A percentile compares a stretch with the other conserved stretches of the same genome.
Evolutionary conservation across 2,329 filamentous ascomycete genomes (phyloP).

Genomic region (Pseudogymnoascus destructans): DNA sequence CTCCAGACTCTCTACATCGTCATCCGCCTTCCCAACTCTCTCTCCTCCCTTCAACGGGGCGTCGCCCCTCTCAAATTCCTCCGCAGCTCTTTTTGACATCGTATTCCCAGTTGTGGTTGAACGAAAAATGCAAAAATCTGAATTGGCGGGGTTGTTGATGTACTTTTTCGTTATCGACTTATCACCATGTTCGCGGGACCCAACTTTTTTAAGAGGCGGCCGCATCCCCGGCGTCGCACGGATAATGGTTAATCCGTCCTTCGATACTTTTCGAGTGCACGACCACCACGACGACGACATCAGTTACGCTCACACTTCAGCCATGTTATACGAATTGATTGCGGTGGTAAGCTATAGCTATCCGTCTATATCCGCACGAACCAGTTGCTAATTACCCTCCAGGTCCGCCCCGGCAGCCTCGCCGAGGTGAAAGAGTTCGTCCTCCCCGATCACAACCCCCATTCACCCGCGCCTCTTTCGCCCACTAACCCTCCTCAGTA

Average conservation of each 20-base stretch:
- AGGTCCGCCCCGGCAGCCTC: conserved; percentile 88
- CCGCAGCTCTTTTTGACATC: conserved; percentile 50
- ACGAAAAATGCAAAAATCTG: not conserved
- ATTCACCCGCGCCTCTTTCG: not conserved
- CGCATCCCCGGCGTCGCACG: not conserved
- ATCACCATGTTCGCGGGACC: conserved; percentile 6
- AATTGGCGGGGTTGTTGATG: conserved; percentile 7
- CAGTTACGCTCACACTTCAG: not conserved
- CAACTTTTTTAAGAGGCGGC: conserved; percentile 5
- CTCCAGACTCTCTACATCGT: conserved; percentile 57
- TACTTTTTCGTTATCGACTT: conserved; percentile 17
- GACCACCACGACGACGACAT: not conserved
- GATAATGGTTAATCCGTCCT: not conserved
- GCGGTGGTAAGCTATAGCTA: conserved; percentile 57
- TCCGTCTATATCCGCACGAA: not conserved
- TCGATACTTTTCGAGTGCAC: not conserved
- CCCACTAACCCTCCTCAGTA: conserved; percentile 39
- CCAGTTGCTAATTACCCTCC: conserved; percentile 17
- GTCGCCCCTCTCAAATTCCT: conserved; percentile 33
- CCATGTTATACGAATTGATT: conserved; percentile 95
- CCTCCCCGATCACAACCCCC: conserved; percentile 16
- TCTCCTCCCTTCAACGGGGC: conserved; percentile 46
- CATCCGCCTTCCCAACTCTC: conserved; percentile 51
- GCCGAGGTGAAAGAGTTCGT: conserved; percentile 88
- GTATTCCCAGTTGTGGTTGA: conserved; percentile 11